Base-by-base conservation (phyloP, 768 basidiomycete genomes). In the Collybiopsis luxurians region DNA sequence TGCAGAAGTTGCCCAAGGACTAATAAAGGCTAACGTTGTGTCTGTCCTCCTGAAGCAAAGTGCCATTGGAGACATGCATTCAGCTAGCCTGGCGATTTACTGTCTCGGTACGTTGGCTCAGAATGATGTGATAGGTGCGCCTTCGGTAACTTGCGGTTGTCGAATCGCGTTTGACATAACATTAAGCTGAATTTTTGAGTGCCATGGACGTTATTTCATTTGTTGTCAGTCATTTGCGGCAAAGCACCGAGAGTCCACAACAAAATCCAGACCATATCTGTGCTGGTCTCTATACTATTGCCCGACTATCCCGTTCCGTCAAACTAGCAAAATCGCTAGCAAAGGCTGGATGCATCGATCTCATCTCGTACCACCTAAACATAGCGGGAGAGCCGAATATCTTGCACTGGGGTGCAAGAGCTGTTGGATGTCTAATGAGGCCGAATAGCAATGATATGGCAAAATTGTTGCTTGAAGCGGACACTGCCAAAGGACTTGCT, bases 391-490 rank as follows among this genome's bases (percentile, higher is more conserved):
- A 68, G 19, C 59, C 63, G 10, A 59, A 52, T 26, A 60, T 68
- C 4, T 48, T 69, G 24, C 55, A 61, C 21, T 67, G 62, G 62
- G 46, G 47, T 43, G 61, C 67, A 26, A 56, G 67, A 24, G 64
- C 65, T 3, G 56, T 66, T 3, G 68, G 67, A 40, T 68, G 67
- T 52, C 6, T 67, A 44, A 66, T 67, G 66, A 59, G 68, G 9
- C 68, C 66, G 2, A 68, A 67, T 39, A 62, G 62, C 30, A 56
- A 61, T 6, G 65, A 69, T 50, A 64, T 67, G 60, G 61, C 67
- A 4, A 65, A 59, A 44, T 23, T 51, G 1, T 54, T 69, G 2
- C 62, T 66, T 17, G 64, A 66, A n/a, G 67, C 65, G 1, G 68
- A 64, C 10, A 51, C 61, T 24, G 68, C 67, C 21, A 57, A 56